Evolutionary conservation across 2,329 filamentous ascomycete species (phyloP), one percentile per base, ranked within the genome.

Genomic region (Ascochyta pisi): DNA sequence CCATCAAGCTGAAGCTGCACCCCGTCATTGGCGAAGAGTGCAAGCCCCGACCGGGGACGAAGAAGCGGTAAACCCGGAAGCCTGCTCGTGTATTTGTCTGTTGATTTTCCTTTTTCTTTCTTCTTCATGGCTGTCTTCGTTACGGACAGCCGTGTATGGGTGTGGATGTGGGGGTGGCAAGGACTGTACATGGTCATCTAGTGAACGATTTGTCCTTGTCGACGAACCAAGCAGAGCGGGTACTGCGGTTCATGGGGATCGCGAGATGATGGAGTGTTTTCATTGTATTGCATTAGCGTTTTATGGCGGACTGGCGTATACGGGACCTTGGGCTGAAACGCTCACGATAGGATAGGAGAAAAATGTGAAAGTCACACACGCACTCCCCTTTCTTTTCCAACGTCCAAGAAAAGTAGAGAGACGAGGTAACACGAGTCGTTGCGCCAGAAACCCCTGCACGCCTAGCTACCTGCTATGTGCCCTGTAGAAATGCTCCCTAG

Each of bases 1-100:
- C 79, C 4, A 80, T 78, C 63, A 82, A 82, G 70, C 76, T 83
- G 57, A 82, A 82, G 74, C 67, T 83, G 53, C 81, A 83, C 63
- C 79, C 79, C 0, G 73, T 83, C 23, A 57, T 68, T 4, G 75
- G 76, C 0, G 81, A 83, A 45, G 80, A 82, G 70, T 82, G 80
- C 69, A 82, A 83, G 69, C 80, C 80, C 4, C 65, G 79, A 51
- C 78, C 79, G 7, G 79, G 79, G 44, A 72, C 68, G 35, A 78
- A 77, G 73, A 82, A 81, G 77, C 72, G 77, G 69, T 81, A 77
- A 42, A 46, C 24, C 16, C 12, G 27, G 15, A 13, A 12, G 6
- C 3, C 9, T 6, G 5, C 9, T 26, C 24, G 24, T 26, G 6
- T 26, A 26, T 26, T 26, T 26, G 24, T 26, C 24, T 26, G 24